Evolutionary conservation across 2,329 filamentous ascomycete species (phyloP).

Genomic region (Bretziella fagacearum): DNA sequence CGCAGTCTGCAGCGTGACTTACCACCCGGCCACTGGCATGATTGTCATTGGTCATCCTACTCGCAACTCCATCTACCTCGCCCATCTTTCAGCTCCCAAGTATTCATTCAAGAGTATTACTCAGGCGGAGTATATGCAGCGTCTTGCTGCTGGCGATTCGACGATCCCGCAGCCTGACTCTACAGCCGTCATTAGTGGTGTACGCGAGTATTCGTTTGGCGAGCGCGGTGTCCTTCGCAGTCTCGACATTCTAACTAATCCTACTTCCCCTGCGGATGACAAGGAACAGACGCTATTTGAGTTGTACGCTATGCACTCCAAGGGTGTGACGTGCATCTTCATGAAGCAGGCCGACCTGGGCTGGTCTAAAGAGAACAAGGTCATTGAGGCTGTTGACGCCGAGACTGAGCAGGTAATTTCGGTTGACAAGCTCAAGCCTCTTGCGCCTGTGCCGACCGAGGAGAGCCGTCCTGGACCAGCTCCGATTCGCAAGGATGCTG

Average conservation of each 20-base stretch:
- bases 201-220: slow-evolving; percentile 84
- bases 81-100: slow-evolving; percentile 84
- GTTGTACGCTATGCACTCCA: slow-evolving; percentile 93
- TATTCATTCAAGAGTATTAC: slow-evolving; percentile 71
- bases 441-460: slow-evolving; percentile 30
- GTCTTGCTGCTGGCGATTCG: slow-evolving; percentile 54
- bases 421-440: slow-evolving; percentile 50
- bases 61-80: slow-evolving; percentile 92
- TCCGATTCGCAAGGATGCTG: slow-evolving; percentile 23
- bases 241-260: slow-evolving; percentile 66
- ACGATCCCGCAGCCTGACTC: slow-evolving; percentile 72
- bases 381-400: slow-evolving; percentile 62
- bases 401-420: slow-evolving; percentile 56
- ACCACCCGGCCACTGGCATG: slow-evolving; percentile 82
- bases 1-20: slow-evolving; percentile 93
- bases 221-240: slow-evolving; percentile 78
- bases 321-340: slow-evolving; percentile 77
- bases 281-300: slow-evolving; percentile 73
- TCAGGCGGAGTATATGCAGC: slow-evolving; percentile 75
- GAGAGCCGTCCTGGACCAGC: slow-evolving; percentile 24
- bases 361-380: slow-evolving; percentile 81
- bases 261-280: slow-evolving; percentile 40
- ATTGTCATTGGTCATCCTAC: slow-evolving; percentile 92
- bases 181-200: slow-evolving; percentile 91
- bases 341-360: slow-evolving; percentile 82